Percentiles rank a stretch among this genome's conserved stretches.
Evolutionary conservation across 495 filamentous ascomycete species (phyloP).

Genomic region (Bacidia gigantensis): DNA sequence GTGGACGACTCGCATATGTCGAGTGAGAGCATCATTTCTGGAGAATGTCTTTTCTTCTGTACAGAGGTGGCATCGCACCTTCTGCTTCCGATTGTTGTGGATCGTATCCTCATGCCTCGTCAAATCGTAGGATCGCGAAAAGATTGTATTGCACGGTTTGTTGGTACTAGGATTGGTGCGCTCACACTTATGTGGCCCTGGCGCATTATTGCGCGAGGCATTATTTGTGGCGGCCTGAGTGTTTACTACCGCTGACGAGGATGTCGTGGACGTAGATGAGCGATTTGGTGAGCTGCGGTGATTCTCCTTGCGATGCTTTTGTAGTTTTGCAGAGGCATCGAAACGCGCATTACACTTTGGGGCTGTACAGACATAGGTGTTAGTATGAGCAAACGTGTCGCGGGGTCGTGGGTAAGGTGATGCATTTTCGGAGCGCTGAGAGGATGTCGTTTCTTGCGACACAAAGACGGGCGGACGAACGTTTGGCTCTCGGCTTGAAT

Average conservation of each 20-base stretch:
- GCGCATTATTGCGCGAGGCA: slow-evolving; percentile 54
- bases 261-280: slow-evolving; percentile 22
- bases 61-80: slow-evolving; percentile 87
- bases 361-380: slow-evolving; percentile 91
- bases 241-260: slow-evolving; percentile 30
- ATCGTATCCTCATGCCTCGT: slow-evolving; percentile 97
- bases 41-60: slow-evolving; percentile 97
- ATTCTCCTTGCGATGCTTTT: slow-evolving; percentile 90
- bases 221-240: slow-evolving; percentile 25
- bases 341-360: slow-evolving; percentile 83
- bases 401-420: slow-evolving; percentile 32
- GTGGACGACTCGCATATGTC: slow-evolving; percentile 85
- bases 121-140: slow-evolving; percentile 95
- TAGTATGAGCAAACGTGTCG: slow-evolving; percentile 57
- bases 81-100: slow-evolving; percentile 86
- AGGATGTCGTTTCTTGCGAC: slow-evolving; percentile 17
- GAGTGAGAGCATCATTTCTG: slow-evolving; percentile 78
- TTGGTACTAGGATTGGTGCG: slow-evolving; percentile 90
- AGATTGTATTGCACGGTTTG: slow-evolving; percentile 91
- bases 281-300: slow-evolving; percentile 51
- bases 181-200: slow-evolving; percentile 79
- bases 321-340: slow-evolving; percentile 68
- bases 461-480: slow-evolving; percentile 9
- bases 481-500: slow-evolving; percentile 22
- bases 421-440: slow-evolving; percentile 17